Evolutionary conservation across 768 basidiomycete species (phyloP), one percentile per base, ranked within the genome.

Genomic region (Sarcodon aspratus): DNA sequence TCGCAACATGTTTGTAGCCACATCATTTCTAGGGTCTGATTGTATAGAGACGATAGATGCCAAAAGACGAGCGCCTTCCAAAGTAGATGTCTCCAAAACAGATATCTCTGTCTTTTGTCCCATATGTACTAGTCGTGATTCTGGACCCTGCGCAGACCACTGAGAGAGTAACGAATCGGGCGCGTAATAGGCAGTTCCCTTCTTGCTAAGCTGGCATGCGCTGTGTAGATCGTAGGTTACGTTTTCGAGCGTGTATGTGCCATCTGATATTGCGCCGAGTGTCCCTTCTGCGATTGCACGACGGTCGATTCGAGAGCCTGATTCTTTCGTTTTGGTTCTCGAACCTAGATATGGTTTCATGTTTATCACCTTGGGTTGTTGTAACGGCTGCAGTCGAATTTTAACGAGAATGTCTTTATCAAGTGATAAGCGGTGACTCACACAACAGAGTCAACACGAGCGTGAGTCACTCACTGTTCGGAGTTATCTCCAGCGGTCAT

Each of bases 71-170:
- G 79, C 76, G 13, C 77, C 82, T 27, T 76, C 73, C 18, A 85
- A 69, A 0, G 84, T 83, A 9, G 82, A 79, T 7, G 78, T 72
- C 57, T 85, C 77, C 8, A 77, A 62, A 37, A 84, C 60, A 9
- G 74, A 73, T 17, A 79, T 62, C 36, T 73, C 60, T 5, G 65
- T 52, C 21, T 27, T 27, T 27, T 45, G 52, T 31, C 34, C 47
- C 7, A 49, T 50, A 21, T 50, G 45, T 11, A 8, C 13, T 27
- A 38, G 3, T 1, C 17, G 10, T 12, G n/a, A 46, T 3, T 45
- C 47, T 9, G 49, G 42, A 18, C 57, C 55, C 2, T 47, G 40
- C 2, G 57, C 48, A 36, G 52, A 49, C 82, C 82, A 84, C 33
- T 63, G 53, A 4, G 74, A 70, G 0, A 79, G 63, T 2, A 66